Evolutionary conservation across 2,329 filamentous ascomycete species (phyloP), one percentile per base, ranked within the genome.

Genomic region (Pyricularia pennisetigena): DNA sequence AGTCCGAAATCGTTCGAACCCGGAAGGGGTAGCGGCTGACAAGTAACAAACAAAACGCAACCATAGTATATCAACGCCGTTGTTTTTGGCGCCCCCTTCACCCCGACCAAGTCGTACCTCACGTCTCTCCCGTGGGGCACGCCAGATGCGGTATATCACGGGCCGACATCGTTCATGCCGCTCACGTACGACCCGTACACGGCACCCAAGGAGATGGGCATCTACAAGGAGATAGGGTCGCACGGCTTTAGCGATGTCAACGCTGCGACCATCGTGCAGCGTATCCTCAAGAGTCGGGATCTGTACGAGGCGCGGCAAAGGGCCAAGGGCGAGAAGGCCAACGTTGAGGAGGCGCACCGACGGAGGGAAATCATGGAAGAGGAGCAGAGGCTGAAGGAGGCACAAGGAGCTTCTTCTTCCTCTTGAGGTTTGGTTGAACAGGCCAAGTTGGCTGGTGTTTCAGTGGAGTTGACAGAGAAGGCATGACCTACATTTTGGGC

Each of bases 261-360:
- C 78, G 93, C 94, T 0, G 93, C 89, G 3, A 90, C 95, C 73
- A 98, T 99, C 73, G 94, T 99, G 65, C 87, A 90, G 72, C 84
- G 95, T 35, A 99, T 99, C 76, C 83, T 98, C 83, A 91, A 89
- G 78, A 94, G 92, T 74, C 85, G 94, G 41, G 90, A 90, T 69
- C 85, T 92, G 75, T 99, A 97, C 78, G 94, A 98, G 80, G 95
- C 93, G 74, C 84, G 95, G 70, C 95, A 99, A 82, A 85, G 91
- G 67, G 88, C 90, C 72, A 99, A 99, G 82, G 91, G 94, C 12
- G 86, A 93, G 72, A 99, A 99, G 81, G 89, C 90, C 0, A 84
- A 89, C 65, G 86, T 87, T 0, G 95, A 98, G 78, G 87, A 85
- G 41, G 85, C 87, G 14, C 85, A 87, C 61, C 83, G 85, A 69